A percentile compares a stretch with the other conserved stretches of the same genome.
These are phyloP conservation scores for Nakazawaea peltata DNA, from an alignment of 805 yeast genomes.

Conservation along the genomic window DNA sequence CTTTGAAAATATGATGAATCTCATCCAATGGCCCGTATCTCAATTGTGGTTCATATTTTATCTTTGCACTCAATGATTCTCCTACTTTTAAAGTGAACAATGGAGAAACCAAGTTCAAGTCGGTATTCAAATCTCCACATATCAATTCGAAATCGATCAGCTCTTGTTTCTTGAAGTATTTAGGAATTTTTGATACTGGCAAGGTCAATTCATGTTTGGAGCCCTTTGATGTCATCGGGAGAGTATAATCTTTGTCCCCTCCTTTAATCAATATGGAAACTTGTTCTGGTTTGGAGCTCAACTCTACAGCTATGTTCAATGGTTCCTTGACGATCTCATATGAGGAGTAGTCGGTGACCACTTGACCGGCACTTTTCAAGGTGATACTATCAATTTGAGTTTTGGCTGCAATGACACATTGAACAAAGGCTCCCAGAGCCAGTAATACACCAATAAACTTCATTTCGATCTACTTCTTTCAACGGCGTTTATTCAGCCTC, in stretches of 20 bases:
- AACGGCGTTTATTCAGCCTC: not conserved
- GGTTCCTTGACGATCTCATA: slow-evolving; percentile 3
- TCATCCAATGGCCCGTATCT: slow-evolving; percentile 48
- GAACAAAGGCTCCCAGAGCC: not conserved
- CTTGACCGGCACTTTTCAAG: not conserved
- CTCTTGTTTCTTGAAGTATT: slow-evolving; percentile 14
- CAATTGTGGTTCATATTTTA: slow-evolving; percentile 14
- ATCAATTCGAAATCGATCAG: slow-evolving; percentile 16
- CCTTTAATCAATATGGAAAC: slow-evolving; percentile 12
- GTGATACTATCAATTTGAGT: not conserved
- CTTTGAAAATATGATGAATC: slow-evolving; percentile 54
- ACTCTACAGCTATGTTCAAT: slow-evolving; percentile 6
- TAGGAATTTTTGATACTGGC: slow-evolving; percentile 17
- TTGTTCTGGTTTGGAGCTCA: slow-evolving; percentile 16
- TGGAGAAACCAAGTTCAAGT: slow-evolving; percentile 11
- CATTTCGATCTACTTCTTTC: not conserved
- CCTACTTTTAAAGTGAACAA: slow-evolving; percentile 14
- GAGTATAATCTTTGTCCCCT: slow-evolving; percentile 13
- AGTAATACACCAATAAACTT: not conserved
- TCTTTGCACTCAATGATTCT: slow-evolving; percentile 2
- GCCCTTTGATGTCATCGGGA: slow-evolving; percentile 14
- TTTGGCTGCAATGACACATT: too few species aligned
- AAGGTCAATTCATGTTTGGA: slow-evolving; percentile 11
- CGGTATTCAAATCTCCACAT: slow-evolving; percentile 18
- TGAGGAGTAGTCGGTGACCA: slow-evolving; percentile 2